Evolutionary conservation across 208 protist species (phyloP).

Genomic region (Leptomonas pyrrhocoris): DNA sequence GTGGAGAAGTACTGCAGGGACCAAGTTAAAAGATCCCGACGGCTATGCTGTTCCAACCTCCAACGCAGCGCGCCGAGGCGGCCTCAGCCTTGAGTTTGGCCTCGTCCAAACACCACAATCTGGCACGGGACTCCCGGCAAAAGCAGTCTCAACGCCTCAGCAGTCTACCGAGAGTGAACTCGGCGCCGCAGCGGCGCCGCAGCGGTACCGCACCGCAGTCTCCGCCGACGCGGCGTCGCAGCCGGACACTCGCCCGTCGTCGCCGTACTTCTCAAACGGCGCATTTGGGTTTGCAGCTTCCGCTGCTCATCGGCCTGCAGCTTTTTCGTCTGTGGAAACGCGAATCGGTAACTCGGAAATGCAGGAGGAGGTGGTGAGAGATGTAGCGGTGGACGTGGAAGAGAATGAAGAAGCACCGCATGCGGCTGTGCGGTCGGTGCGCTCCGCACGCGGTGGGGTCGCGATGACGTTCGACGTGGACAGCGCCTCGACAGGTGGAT

Average conservation of each 20-base stretch:
- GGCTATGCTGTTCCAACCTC: no score
- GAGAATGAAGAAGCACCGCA: background rate
- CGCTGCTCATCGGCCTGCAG: no score
- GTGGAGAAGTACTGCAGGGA: no score
- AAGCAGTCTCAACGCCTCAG: background rate
- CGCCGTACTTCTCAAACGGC: constrained; percentile 2
- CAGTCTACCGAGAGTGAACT: background rate
- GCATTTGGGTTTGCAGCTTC: no score
- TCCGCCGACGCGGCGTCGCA: background rate
- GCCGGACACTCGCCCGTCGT: constrained; percentile 5
- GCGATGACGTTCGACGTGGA: constrained; percentile 42
- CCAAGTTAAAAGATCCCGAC: no score
- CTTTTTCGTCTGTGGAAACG: no score
- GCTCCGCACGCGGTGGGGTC: constrained; percentile 38
- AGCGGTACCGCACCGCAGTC: background rate
- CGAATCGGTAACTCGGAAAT: no score
- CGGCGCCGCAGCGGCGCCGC: background rate
- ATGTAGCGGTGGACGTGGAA: background rate
- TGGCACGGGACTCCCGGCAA: background rate
- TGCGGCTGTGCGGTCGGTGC: no score
- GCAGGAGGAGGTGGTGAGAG: background rate
- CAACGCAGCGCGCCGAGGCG: no score
- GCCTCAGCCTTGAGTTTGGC: no score
- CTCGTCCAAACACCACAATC: background rate
- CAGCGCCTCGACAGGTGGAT: background rate